These are phyloP conservation scores for Debaryomycetaceae sp. DNA, from an alignment of 1,139 yeast species.

Conservation along the genomic window DNA sequence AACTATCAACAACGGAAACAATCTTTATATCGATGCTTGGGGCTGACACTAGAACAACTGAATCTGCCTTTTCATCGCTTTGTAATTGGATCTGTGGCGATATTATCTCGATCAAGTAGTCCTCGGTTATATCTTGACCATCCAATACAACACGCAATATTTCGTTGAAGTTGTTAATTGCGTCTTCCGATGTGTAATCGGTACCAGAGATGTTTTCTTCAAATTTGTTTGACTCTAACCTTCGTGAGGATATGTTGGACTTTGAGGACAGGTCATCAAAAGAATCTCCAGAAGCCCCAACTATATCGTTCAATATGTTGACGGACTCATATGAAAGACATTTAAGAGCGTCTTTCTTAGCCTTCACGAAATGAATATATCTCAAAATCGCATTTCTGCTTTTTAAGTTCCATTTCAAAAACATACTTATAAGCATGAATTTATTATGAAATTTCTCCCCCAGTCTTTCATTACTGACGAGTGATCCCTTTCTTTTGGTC, in stretches of 20 bases:
- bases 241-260: background rate
- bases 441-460: constrained; percentile 32
- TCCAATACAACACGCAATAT: constrained; percentile 43
- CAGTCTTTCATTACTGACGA: background rate
- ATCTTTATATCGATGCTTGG: constrained; percentile 41
- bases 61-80: constrained; percentile 58
- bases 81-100: constrained; percentile 87
- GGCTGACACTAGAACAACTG: constrained; percentile 50
- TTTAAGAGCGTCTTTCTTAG: constrained; percentile 23
- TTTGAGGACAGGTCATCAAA: constrained; percentile 5
- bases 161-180: constrained; percentile 46
- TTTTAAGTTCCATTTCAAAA: constrained; percentile 41
- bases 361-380: constrained; percentile 39
- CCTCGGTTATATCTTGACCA: constrained; percentile 51
- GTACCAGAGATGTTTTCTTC: background rate
- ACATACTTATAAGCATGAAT: constrained; percentile 38
- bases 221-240: background rate
- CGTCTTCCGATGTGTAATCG: constrained; percentile 15
- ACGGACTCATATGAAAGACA: constrained; percentile 39
- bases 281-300: constrained; percentile 13
- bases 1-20: constrained; percentile 31
- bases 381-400: constrained; percentile 35
- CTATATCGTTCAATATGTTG: constrained; percentile 33
- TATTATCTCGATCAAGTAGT: constrained; percentile 65
- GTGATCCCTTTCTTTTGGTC: background rate